A percentile compares a stretch with the other conserved stretches of the same genome.
Conservation (phyloP, 768 basidiomycete genomes). For the Kwoniella botswanensis region DNA sequence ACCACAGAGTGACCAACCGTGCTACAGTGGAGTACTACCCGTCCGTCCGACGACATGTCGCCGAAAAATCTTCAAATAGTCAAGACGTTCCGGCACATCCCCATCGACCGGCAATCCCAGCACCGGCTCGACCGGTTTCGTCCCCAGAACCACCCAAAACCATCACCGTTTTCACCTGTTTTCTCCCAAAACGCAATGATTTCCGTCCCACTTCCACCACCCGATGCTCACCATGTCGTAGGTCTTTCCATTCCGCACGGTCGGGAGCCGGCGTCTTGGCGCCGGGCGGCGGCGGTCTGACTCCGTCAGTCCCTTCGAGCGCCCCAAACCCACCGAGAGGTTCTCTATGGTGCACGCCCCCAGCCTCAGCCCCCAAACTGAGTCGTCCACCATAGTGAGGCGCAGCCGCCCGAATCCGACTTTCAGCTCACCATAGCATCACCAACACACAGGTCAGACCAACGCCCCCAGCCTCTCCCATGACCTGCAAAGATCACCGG, state of each 20-base stretch:
- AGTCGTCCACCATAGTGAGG: background rate
- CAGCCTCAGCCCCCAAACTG: background rate
- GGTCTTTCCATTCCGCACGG: constrained; percentile 5
- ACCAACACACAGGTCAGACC: background rate
- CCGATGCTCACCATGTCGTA: background rate
- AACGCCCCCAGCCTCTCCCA: background rate
- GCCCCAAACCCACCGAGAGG: background rate
- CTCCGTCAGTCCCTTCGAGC: background rate
- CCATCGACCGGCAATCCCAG: background rate
- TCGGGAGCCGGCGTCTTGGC: background rate
- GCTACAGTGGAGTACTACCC: constrained; percentile 11
- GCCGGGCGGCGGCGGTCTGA: background rate
- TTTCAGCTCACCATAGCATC: background rate
- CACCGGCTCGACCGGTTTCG: constrained; percentile 38
- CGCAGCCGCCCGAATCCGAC: background rate
- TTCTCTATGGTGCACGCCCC: background rate
- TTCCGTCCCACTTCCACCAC: background rate
- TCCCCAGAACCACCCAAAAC: background rate
- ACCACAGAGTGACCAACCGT: background rate
- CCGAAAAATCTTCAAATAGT: background rate
- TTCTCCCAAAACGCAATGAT: constrained; percentile 1
- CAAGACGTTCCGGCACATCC: constrained; percentile 1
- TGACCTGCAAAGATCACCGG: background rate
- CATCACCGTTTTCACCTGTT: background rate
- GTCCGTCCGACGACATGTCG: background rate